Evolutionary conservation across 768 basidiomycete species (phyloP), one percentile per base, ranked within the genome.

Genomic region (Mycena galopus): DNA sequence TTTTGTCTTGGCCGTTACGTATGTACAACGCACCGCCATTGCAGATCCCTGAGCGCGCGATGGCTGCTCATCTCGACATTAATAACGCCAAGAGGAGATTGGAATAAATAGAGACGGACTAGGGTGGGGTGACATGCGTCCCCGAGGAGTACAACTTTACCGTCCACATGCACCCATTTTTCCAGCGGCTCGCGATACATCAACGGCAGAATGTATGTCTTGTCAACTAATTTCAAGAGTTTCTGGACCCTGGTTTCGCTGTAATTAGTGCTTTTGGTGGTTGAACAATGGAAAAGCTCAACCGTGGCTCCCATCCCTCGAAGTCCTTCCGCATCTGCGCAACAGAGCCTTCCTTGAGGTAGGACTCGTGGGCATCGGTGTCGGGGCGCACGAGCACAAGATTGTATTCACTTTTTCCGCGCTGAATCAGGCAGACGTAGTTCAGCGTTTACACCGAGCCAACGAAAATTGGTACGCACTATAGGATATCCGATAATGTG

Each of bases 51-150:
- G 89, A 0, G 88, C 89, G 17, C 85, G 82, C 72, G 89, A 88
- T 3, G 89, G 89, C 86, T 90, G 53, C 44, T 10, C 23, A 27
- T 27, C 53, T 10, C n/a, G n/a, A 8, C 50, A 27, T 53, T 58
- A 53, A 21, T 17, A 25, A 8, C 9, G 8, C 39, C 4, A 27
- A 47, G 23, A 10, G n/a, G 61, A 23, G 11, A 47, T n/a, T 8
- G 3, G 42, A 66, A 8, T 12, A 11, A 17, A 3, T 8, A 3
- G 1, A 42, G 21, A 44, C 19, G 69, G 71, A 53, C 21, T 47
- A 89, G 80, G 87, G 90, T 90, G 2, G 90, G 86, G 77, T 90
- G 90, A 57, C 88, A 89, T 0, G 89, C 84, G 74, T 90, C 90
- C 2, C 89, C 89, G 0, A 90, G 80, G 19, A 90, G 77, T 5